Evolutionary conservation across 495 filamentous ascomycete genomes (phyloP).

Genomic region (Tuber brumale): DNA sequence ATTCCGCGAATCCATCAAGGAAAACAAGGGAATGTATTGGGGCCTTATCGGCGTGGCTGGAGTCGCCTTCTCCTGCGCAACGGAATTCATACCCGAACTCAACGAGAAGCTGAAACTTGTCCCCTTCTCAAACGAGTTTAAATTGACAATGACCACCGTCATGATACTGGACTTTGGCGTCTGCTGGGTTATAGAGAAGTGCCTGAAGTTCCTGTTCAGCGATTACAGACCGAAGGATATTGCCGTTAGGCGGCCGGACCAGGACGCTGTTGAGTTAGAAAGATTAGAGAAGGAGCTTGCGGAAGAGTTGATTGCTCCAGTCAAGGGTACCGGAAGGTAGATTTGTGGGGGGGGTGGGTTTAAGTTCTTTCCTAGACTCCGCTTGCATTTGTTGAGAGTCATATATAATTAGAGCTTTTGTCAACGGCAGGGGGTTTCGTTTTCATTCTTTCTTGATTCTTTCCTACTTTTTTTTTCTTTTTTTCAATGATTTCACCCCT

Average conservation of each 20-base stretch:
- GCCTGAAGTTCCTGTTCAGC: conserved; percentile 77
- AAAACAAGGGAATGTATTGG: conserved; percentile 98
- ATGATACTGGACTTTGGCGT: conserved; percentile 87
- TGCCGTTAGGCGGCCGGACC: conserved; percentile 74
- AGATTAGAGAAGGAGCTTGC: conserved; percentile 59
- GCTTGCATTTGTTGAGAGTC: conserved; percentile 1
- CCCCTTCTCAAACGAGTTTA: conserved; percentile 87
- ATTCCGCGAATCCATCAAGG: conserved; percentile 89
- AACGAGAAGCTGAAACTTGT: conserved; percentile 91
- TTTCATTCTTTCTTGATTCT: not conserved
- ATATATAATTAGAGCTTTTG: conserved; percentile 5
- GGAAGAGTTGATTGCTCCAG: conserved; percentile 51
- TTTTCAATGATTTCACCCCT: not conserved
- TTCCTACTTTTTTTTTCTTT: not conserved
- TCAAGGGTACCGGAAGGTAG: conserved; percentile 8
- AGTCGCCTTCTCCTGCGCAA: conserved; percentile 92
- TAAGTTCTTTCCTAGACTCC: conserved; percentile 1
- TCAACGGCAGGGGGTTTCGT: not conserved
- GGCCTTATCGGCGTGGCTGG: conserved; percentile 80
- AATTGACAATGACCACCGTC: conserved; percentile 68
- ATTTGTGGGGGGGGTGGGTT: conserved; percentile 16
- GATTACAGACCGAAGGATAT: conserved; percentile 95
- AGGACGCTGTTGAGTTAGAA: conserved; percentile 67
- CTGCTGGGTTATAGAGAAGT: conserved; percentile 84
- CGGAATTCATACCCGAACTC: conserved; percentile 90